These are phyloP conservation scores for Phanerochaete carnosa DNA, from an alignment of 768 basidiomycete genomes.

Conservation along the genomic window DNA sequence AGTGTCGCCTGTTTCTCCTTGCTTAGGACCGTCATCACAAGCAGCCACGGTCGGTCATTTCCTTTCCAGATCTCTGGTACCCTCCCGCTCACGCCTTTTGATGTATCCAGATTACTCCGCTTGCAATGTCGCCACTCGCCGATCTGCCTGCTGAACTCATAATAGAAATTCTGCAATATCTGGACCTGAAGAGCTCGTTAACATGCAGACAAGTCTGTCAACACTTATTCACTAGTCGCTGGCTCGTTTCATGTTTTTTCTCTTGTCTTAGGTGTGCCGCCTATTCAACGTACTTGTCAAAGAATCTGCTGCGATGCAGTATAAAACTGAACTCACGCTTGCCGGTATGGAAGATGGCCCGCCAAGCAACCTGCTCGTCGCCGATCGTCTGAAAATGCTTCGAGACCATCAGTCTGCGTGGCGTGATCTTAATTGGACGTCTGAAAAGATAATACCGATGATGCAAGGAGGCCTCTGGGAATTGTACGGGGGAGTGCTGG, in stretches of 20 bases:
- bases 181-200: constrained; percentile 17
- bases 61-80: too few relatives aligned
- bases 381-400: constrained; percentile 38
- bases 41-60: not conserved
- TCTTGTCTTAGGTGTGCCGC: constrained; percentile 15
- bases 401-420: constrained; percentile 22
- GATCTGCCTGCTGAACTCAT: constrained; percentile 22
- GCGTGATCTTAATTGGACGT: constrained; percentile 12
- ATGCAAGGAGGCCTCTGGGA: constrained; percentile 48
- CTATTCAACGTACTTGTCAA: constrained; percentile 14
- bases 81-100: not conserved
- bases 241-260: not conserved
- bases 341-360: constrained; percentile 41
- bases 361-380: constrained; percentile 22
- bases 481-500: constrained; percentile 55
- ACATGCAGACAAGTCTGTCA: constrained; percentile 19
- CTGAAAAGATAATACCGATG: constrained; percentile 33
- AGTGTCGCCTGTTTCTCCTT: not conserved
- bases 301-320: constrained; percentile 17
- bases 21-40: not conserved
- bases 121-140: not conserved
- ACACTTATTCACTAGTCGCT: not conserved
- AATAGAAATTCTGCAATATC: constrained; percentile 15
- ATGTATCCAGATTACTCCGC: not conserved
- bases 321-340: constrained; percentile 32